Conservation (phyloP, 176 grass and related monocot species). For the Lolium perenne region DNA sequence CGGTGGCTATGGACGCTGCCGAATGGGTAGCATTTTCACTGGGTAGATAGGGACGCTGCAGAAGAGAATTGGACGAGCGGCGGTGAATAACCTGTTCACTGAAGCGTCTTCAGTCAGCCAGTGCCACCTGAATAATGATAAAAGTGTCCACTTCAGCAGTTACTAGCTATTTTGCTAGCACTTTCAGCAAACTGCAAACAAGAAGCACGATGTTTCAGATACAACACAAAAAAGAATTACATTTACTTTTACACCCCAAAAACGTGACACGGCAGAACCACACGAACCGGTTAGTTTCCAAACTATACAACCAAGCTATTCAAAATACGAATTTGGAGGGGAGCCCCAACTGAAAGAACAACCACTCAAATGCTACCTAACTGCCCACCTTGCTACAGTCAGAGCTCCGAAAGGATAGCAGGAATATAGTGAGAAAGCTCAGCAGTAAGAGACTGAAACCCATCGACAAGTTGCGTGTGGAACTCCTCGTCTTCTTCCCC, state of each 20-base stretch:
- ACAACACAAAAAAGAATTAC: slow-evolving; percentile 38
- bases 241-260: slow-evolving; percentile 57
- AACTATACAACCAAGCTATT: slow-evolving; percentile 58
- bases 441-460: slow-evolving; percentile 96
- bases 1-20: too few species aligned
- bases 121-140: too few species aligned
- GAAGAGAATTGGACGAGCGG: too few species aligned
- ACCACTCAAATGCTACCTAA: slow-evolving; percentile 56
- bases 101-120: too few species aligned
- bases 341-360: slow-evolving; percentile 40
- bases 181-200: slow-evolving; percentile 38
- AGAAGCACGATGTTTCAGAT: slow-evolving; percentile 1
- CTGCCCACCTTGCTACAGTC: slow-evolving; percentile 53
- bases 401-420: slow-evolving; percentile 96
- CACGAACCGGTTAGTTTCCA: slow-evolving; percentile 38
- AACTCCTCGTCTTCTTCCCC: slow-evolving; percentile 99
- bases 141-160: slow-evolving; percentile 12
- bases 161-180: slow-evolving; percentile 27
- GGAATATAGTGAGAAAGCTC: slow-evolving; percentile 99
- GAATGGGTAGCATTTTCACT: too few species aligned
- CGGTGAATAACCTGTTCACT: too few species aligned
- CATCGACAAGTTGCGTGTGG: slow-evolving; percentile 97
- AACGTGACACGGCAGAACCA: slow-evolving; percentile 42
- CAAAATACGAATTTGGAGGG: slow-evolving; percentile 43
- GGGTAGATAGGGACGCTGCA: too few species aligned